Evolutionary conservation across 257 asterid genomes (phyloP), one percentile per base, ranked within the genome.

Genomic region (Osmanthus fragrans): DNA sequence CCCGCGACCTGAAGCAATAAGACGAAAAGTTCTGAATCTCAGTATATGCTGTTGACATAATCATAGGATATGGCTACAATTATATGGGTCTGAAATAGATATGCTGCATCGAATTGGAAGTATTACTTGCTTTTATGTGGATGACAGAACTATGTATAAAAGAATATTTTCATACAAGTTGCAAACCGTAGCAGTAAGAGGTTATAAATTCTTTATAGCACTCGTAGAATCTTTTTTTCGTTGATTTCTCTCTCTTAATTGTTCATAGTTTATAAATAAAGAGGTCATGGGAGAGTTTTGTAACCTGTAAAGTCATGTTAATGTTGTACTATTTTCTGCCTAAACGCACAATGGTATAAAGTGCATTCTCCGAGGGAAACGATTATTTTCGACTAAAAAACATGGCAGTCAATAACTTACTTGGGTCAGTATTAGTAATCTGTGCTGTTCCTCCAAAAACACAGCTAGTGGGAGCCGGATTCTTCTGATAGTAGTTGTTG

Each of bases 391-490:
- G 60, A 51, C 60, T 19, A 18, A 51, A 18, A 8, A 6, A 8
- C 13, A 58, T 19, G 29, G 66, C 29, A 58, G 47, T 78, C n/a
- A 19, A 34, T 65, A 11, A 81, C 97, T 86, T 87, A 96, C 99
- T 93, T 85, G 99, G 98, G 73, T 96, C 97, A 8, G 94, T 87
- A 42, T 72, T 30, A 47, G 94, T 56, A 71, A 92, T 83, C 88
- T 89, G 96, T 4, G 99, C 97, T 21, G 97, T 25, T 78, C 99
- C 99, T 71, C 99, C 98, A 69, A 96, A 93, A 73, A 30, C 90
- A 54, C 99, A 96, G 89, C 99, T 93, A 9, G 97, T 93, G 36
- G 98, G 96, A 42, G 18, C 27, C 10, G 98, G 98, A 82, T 96
- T 92, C 86, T 89, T 96, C 85, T 90, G 97, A 86, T 96, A 96